Base-by-base conservation (phyloP, 768 basidiomycete genomes). In the Phlegmacium glaucopus region DNA sequence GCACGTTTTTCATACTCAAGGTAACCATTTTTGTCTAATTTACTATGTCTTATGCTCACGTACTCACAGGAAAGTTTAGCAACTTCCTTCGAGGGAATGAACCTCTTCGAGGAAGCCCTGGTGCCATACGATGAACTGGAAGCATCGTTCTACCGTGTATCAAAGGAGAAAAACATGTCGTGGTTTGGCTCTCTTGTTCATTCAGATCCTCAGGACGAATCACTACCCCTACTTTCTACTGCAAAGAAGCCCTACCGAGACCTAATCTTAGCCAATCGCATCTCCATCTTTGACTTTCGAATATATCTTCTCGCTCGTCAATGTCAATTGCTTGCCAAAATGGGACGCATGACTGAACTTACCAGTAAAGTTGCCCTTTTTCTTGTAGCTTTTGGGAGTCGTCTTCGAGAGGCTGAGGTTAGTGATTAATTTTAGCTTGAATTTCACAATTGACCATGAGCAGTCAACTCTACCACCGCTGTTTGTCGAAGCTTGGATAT, bases 1-100 rank as follows among this genome's bases (percentile, higher is more conserved):
- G 94, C 63, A 94, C 89, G 0, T 98, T 94, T 72, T 97, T 97
- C 66, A 82, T 94, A 42, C 73, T 94, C 30, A 99, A 98, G 83
- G 95, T 92, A 49, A 44, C 44, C 47, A n/a, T n/a, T 32, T 37
- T 44, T 22, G 18, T 26, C 25, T 35, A 38, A 26, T 29, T 41
- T 42, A 35, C 32, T 16, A 47, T 56, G 30, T 28, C 44, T 53
- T 4, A 55, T 32, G 52, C 49, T 58, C 18, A 64, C 55, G 47
- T 58, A 50, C 45, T 53, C 30, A 42, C 58, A 98, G 95, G 96
- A 98, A 81, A 94, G 89, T 51, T 72, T 99, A 27, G 94, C 96
- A 5, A 79, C 75, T 47, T 95, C 94, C 0, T 94, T 92, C 57
- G 91, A 95, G 62, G 90, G 90, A 4, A 87, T 97, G 67, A 85